Percentiles rank a stretch among this genome's conserved stretches.
Evolutionary conservation across 2,329 filamentous ascomycete species (phyloP).

Genomic region (Microsporum canis): DNA sequence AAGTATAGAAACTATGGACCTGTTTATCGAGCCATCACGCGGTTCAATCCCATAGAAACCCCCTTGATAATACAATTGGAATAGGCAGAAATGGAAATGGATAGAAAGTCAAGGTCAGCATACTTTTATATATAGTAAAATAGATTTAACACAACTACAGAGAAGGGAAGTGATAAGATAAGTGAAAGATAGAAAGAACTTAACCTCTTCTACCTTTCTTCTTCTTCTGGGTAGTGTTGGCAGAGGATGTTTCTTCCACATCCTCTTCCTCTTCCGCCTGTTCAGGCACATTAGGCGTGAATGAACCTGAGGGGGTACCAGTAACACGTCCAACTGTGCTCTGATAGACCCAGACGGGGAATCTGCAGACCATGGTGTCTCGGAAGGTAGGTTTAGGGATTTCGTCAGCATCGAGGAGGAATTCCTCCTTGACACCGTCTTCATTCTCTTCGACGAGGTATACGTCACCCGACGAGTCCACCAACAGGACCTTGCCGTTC

Average conservation of each 20-base stretch:
- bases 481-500: conserved; percentile 90
- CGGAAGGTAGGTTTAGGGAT: conserved; percentile 63
- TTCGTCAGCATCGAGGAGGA: conserved; percentile 78
- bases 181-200: background rate
- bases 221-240: background rate
- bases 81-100: background rate
- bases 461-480: conserved; percentile 84
- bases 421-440: conserved; percentile 72
- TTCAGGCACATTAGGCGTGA: conserved; percentile 17
- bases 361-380: conserved; percentile 70
- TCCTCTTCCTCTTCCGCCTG: conserved; percentile 14
- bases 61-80: background rate
- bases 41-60: background rate
- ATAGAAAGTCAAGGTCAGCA: background rate
- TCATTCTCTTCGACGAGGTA: conserved; percentile 88
- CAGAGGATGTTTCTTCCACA: background rate
- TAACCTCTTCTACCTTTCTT: background rate
- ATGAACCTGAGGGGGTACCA: conserved; percentile 12
- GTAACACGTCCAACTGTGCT: conserved; percentile 27
- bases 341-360: conserved; percentile 63
- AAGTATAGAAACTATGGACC: too few species aligned
- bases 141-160: background rate
- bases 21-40: background rate
- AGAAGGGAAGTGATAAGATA: background rate
- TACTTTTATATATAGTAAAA: background rate